Conservation (phyloP, 1,284 basidiomycete species). For the Ceratobasidium sp. region DNA sequence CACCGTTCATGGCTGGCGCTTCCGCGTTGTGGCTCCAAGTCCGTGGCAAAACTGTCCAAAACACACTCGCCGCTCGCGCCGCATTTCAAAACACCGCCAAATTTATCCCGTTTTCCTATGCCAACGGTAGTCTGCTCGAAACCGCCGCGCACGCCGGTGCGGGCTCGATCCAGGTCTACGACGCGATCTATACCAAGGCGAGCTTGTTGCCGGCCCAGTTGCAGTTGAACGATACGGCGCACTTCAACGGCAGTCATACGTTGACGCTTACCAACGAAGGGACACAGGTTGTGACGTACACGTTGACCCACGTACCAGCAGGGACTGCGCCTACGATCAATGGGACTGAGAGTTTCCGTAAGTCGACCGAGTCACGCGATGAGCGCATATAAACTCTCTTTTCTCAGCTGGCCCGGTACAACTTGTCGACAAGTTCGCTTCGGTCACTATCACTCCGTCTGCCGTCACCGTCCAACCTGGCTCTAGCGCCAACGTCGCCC, state of each 20-base stretch:
- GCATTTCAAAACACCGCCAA: conserved; percentile 73
- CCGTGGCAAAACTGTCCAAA: conserved; percentile 63
- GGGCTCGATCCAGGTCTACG: conserved; percentile 74
- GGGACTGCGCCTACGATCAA: conserved; percentile 61
- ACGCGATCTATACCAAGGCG: conserved; percentile 70
- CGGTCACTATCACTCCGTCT: conserved; percentile 51
- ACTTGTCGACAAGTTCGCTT: conserved; percentile 50
- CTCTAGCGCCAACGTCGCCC: conserved; percentile 49
- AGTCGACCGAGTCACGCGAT: conserved; percentile 29
- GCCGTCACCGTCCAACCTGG: conserved; percentile 53
- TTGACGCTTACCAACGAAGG: conserved; percentile 54
- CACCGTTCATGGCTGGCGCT: conserved; percentile 73
- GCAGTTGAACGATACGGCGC: conserved; percentile 77
- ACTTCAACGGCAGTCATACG: conserved; percentile 56
- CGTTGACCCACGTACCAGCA: conserved; percentile 52
- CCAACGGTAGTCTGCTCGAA: conserved; percentile 66
- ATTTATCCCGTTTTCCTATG: conserved; percentile 63
- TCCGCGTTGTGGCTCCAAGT: conserved; percentile 73
- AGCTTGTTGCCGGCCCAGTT: conserved; percentile 71
- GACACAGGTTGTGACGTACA: conserved; percentile 52
- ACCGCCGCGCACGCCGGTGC: conserved; percentile 76
- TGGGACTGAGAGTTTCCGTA: conserved; percentile 54
- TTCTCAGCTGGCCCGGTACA: conserved; percentile 40
- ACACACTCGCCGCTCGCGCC: conserved; percentile 61
- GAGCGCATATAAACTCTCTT: conserved; percentile 11